Conservation (phyloP, 2,329 filamentous ascomycete species). For the Apiospora hydei region DNA sequence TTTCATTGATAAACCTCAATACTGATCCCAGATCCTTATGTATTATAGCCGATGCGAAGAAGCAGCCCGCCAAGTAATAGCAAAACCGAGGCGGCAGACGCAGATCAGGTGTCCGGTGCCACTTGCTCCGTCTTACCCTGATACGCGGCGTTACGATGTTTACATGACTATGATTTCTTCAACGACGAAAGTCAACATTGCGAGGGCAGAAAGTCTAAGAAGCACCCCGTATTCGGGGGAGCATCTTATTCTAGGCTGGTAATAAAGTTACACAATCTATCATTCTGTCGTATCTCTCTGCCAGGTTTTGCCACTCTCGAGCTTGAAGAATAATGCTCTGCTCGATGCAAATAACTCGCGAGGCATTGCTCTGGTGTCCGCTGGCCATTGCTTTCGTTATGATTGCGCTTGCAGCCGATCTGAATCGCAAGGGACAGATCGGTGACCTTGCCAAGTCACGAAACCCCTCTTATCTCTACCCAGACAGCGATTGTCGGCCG, state of each 20-base stretch:
- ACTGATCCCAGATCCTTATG: background rate
- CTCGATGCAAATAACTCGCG: background rate
- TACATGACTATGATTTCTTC: constrained; percentile 7
- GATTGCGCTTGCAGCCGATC: background rate
- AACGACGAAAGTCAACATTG: background rate
- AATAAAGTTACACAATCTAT: constrained; percentile 5
- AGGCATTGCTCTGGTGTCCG: background rate
- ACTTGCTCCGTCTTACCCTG: background rate
- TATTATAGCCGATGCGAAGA: constrained; percentile 59
- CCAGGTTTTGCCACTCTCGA: background rate
- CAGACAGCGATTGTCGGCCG: background rate
- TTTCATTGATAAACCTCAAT: background rate
- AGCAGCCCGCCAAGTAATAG: constrained; percentile 44
- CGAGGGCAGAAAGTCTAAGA: background rate
- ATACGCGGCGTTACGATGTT: constrained; percentile 10
- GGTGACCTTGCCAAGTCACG: background rate
- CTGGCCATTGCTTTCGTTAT: background rate
- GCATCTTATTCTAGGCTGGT: background rate
- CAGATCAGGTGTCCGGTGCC: background rate
- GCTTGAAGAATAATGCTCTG: background rate
- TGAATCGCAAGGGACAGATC: background rate
- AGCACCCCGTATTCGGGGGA: background rate
- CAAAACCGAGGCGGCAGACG: constrained; percentile 34
- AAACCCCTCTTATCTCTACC: background rate
- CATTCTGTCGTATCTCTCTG: background rate